Evolutionary conservation across 225 moss, liverwort and hornwort genomes (phyloP).

Genomic region (Physcomitrellopsis africana): DNA sequence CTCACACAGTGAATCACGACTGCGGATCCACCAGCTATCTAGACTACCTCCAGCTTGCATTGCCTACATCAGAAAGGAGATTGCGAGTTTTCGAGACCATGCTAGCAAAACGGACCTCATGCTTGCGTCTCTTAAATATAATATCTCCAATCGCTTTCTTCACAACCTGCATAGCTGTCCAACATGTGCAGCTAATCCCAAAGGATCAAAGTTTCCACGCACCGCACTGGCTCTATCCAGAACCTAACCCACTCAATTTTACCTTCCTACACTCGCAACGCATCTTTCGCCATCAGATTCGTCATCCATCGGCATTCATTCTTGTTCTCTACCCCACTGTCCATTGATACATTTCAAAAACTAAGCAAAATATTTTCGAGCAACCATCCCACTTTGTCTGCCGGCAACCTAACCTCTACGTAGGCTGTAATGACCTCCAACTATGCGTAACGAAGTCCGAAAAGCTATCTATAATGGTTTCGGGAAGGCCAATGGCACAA

Average conservation of each 20-base stretch:
- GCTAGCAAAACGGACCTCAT: conserved; percentile 27
- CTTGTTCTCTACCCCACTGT: not conserved
- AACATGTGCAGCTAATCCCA: conserved; percentile 23
- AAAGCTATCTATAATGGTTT: conserved; percentile 22
- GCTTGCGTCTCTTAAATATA: conserved; percentile 29
- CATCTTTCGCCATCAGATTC: conserved; percentile 33
- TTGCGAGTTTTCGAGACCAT: not conserved
- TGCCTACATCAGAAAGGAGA: conserved; percentile 1
- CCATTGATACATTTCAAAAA: not conserved
- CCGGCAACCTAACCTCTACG: conserved; percentile 7
- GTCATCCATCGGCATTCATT: conserved; percentile 8
- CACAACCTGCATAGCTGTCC: conserved; percentile 57
- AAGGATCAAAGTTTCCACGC: not conserved
- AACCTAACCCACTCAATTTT: not conserved
- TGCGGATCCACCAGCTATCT: not conserved
- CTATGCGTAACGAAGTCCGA: not conserved
- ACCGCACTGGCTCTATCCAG: not conserved
- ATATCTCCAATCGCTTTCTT: conserved; percentile 49
- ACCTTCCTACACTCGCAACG: conserved; percentile 7
- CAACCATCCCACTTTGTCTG: not conserved
- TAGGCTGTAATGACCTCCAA: not conserved
- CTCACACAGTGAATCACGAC: not conserved
- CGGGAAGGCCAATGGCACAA: conserved; percentile 14
- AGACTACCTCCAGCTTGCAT: not conserved
- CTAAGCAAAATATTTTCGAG: not conserved